Conservation (phyloP, 345 rosid species). For the Lagerstroemia speciosa region DNA sequence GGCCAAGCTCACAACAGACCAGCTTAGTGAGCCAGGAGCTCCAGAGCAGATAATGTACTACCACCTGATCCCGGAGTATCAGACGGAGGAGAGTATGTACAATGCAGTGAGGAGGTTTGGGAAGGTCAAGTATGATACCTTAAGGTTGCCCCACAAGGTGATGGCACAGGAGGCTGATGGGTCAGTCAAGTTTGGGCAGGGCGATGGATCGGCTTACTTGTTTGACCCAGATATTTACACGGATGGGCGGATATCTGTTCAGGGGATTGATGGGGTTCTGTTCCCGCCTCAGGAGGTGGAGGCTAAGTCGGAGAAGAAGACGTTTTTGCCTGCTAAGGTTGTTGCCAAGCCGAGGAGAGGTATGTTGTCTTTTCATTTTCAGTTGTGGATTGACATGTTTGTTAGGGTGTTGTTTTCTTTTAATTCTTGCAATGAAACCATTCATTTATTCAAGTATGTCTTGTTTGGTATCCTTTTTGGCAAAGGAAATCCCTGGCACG, state of each 20-base stretch:
- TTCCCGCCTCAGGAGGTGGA: constrained; percentile 25
- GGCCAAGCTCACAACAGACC: constrained; percentile 46
- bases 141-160: constrained; percentile 48
- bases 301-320: constrained; percentile 2
- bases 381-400: not conserved
- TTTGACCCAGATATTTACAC: constrained; percentile 51
- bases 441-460: not conserved
- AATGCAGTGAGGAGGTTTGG: constrained; percentile 44
- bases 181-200: constrained; percentile 38
- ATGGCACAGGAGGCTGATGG: constrained; percentile 46
- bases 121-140: constrained; percentile 33
- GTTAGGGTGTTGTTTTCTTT: not conserved
- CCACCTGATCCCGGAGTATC: constrained; percentile 48
- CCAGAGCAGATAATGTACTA: constrained; percentile 53
- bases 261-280: constrained; percentile 44
- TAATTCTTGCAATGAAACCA: not conserved
- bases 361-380: constrained; percentile 11
- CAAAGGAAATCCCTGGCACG: not conserved
- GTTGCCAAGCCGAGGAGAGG: constrained; percentile 37
- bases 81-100: constrained; percentile 55
- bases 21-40: constrained; percentile 44
- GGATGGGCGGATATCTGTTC: constrained; percentile 45
- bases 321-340: constrained; percentile 15
- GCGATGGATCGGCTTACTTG: constrained; percentile 34
- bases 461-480: not conserved